These are phyloP conservation scores for Rubia balearica DNA, from an alignment of 305 asterid species.

Conservation along the genomic window DNA sequence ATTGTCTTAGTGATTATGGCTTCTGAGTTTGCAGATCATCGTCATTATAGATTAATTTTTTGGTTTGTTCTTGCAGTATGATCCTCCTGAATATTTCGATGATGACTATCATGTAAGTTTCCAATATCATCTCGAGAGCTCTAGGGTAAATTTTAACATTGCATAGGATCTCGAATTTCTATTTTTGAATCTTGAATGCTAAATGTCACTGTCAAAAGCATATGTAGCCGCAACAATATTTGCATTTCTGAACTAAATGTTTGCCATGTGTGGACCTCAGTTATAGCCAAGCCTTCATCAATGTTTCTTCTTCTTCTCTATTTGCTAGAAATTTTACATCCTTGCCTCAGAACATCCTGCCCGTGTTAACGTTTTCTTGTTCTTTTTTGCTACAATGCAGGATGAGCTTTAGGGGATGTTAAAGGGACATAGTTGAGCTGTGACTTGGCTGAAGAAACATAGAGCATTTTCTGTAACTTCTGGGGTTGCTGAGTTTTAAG, in stretches of 20 bases:
- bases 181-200: not conserved
- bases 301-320: not conserved
- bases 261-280: not conserved
- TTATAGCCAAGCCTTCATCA: not conserved
- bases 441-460: not conserved
- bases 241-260: not conserved
- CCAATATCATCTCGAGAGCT: not conserved
- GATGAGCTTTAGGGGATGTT: conserved; percentile 7
- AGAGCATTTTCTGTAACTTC: not conserved
- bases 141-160: not conserved
- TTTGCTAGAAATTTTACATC: not conserved
- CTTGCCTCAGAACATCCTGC: not conserved
- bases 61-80: conserved; percentile 47
- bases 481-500: no score
- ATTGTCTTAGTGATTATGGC: not conserved
- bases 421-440: not conserved
- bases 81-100: conserved; percentile 49
- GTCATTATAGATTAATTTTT: not conserved
- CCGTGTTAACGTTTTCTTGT: not conserved
- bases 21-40: not conserved
- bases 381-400: conserved; percentile 8
- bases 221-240: not conserved
- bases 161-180: not conserved
- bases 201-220: not conserved
- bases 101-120: conserved; percentile 57